phyloP scores from a whole-genome alignment of 176 grass and related monocot species.

The Oryza punctata region DNA sequence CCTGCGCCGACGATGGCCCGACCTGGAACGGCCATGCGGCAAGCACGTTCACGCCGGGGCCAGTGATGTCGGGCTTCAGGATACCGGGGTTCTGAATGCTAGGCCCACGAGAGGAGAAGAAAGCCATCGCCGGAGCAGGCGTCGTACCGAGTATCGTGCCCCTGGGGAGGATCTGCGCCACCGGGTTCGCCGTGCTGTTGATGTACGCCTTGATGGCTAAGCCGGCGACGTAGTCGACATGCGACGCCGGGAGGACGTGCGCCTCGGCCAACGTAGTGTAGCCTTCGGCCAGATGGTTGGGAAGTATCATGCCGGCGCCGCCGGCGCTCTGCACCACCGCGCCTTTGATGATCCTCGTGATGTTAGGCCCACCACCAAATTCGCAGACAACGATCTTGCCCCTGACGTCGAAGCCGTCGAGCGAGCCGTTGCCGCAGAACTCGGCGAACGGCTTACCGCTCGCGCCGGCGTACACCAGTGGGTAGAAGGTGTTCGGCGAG shows the following conservation, averaged over 20 bases:
- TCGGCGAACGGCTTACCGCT: background rate
- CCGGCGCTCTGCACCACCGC: constrained; percentile 31
- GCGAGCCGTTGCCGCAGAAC: constrained; percentile 34
- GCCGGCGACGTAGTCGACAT: constrained; percentile 39
- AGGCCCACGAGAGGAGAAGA: constrained; percentile 63
- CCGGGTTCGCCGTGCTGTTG: background rate
- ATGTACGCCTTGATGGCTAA: constrained; percentile 29
- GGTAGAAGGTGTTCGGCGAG: background rate
- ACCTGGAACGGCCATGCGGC: constrained; percentile 55
- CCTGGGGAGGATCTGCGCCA: constrained; percentile 16
- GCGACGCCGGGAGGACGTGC: constrained; percentile 53
- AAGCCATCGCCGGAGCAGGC: constrained; percentile 43
- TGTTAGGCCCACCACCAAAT: background rate
- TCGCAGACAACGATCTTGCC: constrained; percentile 68
- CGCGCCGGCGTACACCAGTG: constrained; percentile 27
- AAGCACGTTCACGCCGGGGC: constrained; percentile 54
- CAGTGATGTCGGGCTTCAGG: constrained; percentile 58
- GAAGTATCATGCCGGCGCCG: constrained; percentile 60
- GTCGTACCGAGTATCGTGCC: constrained; percentile 51
- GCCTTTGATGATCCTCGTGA: background rate
- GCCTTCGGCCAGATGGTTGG: constrained; percentile 26
- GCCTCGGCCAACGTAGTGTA: constrained; percentile 42
- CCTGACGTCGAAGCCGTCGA: constrained; percentile 40
- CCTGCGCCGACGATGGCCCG: background rate
- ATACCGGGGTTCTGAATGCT: constrained; percentile 29